Percentiles rank a stretch among this genome's conserved stretches.
phyloP scores from a whole-genome alignment of 2,329 filamentous ascomycete genomes.

The Ophiocordyceps camponoti-leonardi region DNA sequence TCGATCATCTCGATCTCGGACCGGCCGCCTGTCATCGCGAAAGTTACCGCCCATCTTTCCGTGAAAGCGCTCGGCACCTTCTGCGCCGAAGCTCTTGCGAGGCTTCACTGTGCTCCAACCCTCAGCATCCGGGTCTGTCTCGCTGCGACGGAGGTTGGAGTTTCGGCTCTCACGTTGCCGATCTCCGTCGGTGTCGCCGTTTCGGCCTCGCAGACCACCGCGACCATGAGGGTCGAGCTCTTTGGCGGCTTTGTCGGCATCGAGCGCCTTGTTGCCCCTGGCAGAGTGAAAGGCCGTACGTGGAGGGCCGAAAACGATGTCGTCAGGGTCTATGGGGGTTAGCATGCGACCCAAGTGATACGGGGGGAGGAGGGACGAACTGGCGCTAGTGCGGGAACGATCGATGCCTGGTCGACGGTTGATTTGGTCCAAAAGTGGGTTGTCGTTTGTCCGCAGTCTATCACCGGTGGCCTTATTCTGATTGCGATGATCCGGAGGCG shows the following conservation, averaged over 20 bases:
- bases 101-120: constrained; percentile 62
- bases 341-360: constrained; percentile 3
- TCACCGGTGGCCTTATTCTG: constrained; percentile 26
- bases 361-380: constrained; percentile 15
- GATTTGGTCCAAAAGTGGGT: constrained; percentile 26
- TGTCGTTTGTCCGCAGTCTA: constrained; percentile 25
- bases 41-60: constrained; percentile 42
- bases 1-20: constrained; percentile 38
- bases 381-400: constrained; percentile 38
- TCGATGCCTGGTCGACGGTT: constrained; percentile 34
- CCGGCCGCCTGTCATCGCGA: constrained; percentile 23
- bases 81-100: constrained; percentile 55
- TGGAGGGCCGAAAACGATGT: constrained; percentile 72
- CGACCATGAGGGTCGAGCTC: constrained; percentile 37
- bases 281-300: constrained; percentile 69
- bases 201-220: constrained; percentile 36
- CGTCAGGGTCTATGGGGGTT: constrained; percentile 42
- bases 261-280: constrained; percentile 35
- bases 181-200: constrained; percentile 32
- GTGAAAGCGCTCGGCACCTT: constrained; percentile 54
- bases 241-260: constrained; percentile 35
- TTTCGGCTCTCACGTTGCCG: constrained; percentile 29
- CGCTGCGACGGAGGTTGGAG: constrained; percentile 33
- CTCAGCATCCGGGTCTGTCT: constrained; percentile 43
- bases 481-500: constrained; percentile 27